A percentile compares a stretch with the other conserved stretches of the same genome.
These are phyloP conservation scores for Solanum appendiculatum DNA, from an alignment of 257 asterid species.

Conservation along the genomic window DNA sequence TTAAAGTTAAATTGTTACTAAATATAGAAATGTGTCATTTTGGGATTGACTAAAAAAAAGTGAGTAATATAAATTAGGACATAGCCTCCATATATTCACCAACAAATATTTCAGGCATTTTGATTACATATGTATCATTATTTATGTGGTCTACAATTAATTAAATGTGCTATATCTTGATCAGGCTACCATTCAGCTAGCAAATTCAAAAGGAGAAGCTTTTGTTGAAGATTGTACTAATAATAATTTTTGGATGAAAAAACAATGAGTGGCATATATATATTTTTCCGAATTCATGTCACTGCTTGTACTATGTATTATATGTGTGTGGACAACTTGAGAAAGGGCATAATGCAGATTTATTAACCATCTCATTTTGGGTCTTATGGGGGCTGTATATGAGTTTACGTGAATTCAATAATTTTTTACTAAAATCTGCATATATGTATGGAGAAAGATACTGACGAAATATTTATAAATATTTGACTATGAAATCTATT, in stretches of 20 bases:
- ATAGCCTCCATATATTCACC: too few relatives aligned
- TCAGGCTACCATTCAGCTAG: constrained; percentile 19
- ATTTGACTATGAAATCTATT: neutral
- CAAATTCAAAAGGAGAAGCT: neutral
- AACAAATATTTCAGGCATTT: neutral
- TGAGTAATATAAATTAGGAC: too few relatives aligned
- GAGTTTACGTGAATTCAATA: neutral
- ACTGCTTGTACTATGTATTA: neutral
- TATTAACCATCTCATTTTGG: neutral
- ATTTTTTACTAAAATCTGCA: too few relatives aligned
- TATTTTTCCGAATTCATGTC: too few relatives aligned
- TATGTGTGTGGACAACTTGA: neutral
- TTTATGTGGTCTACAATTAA: neutral
- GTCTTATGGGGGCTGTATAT: neutral
- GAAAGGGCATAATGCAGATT: neutral
- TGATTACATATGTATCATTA: neutral
- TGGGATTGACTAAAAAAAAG: too few relatives aligned
- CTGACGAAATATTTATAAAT: neutral
- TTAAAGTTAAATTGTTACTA: too few relatives aligned
- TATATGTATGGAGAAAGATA: neutral
- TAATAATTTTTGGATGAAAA: neutral
- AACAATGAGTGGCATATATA: neutral
- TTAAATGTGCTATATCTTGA: neutral
- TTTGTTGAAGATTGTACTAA: neutral
- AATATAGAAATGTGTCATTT: too few relatives aligned